Conservation (phyloP, 768 basidiomycete genomes). For the Russula virescens region DNA sequence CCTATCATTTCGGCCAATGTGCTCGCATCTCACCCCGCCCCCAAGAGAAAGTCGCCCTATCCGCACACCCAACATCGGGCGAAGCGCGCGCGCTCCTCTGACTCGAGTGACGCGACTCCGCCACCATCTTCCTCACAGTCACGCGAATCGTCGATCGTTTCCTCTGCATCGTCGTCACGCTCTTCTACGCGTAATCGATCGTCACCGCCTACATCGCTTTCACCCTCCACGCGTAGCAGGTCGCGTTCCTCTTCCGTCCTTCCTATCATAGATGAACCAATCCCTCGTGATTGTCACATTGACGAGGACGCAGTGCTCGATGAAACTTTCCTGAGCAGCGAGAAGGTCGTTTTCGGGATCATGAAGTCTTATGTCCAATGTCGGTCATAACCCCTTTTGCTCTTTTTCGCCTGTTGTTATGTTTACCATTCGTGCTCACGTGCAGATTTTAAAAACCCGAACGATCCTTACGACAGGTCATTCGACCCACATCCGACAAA, state of each 20-base stretch:
- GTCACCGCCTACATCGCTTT: conserved; percentile 25
- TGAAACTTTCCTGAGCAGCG: conserved; percentile 52
- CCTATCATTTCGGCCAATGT: background rate
- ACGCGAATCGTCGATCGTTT: conserved; percentile 21
- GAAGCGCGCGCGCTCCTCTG: conserved; percentile 23
- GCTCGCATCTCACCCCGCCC: background rate
- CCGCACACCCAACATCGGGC: background rate
- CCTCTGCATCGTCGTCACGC: conserved; percentile 24
- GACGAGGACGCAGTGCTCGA: conserved; percentile 50
- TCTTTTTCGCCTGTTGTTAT: background rate
- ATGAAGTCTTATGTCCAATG: conserved; percentile 67
- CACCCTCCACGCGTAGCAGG: conserved; percentile 35
- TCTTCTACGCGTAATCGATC: conserved; percentile 26
- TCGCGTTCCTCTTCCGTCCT: conserved; percentile 61
- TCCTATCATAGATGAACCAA: conserved; percentile 36
- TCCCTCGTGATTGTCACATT: conserved; percentile 45
- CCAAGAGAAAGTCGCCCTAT: conserved; percentile 4
- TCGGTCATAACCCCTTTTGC: conserved; percentile 33
- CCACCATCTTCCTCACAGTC: conserved; percentile 3
- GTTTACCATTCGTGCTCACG: background rate
- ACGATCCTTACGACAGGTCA: conserved; percentile 53
- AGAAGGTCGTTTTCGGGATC: conserved; percentile 53
- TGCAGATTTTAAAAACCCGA: conserved; percentile 64
- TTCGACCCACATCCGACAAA: conserved; percentile 55
- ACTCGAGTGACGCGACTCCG: conserved; percentile 19